phyloP scores from a whole-genome alignment of 805 yeast genomes.

The Maudiozyma barnettii region DNA sequence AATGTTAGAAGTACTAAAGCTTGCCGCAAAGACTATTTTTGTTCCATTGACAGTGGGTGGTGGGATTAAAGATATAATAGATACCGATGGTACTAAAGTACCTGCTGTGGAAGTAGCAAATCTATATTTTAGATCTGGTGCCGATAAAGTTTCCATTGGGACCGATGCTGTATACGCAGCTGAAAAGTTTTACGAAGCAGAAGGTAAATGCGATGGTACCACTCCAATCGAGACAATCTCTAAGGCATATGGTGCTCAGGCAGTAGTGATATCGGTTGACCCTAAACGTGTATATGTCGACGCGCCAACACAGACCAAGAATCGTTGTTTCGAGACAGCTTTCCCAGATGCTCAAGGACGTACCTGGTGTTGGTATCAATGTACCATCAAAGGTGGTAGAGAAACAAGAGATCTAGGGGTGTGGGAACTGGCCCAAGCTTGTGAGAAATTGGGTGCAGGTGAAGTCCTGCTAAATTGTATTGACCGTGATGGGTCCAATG shows the following conservation, averaged over 20 bases:
- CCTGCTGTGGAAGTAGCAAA: constrained; percentile 89
- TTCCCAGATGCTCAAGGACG: constrained; percentile 84
- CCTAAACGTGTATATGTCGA: constrained; percentile 78
- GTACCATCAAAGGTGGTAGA: constrained; percentile 95
- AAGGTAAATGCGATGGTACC: constrained; percentile 52
- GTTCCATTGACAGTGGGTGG: constrained; percentile 99
- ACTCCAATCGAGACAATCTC: constrained; percentile 93
- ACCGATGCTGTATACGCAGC: constrained; percentile 93
- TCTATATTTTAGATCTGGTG: constrained; percentile 89
- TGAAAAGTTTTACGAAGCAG: constrained; percentile 59
- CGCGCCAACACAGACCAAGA: constrained; percentile 47
- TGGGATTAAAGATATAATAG: constrained; percentile 85
- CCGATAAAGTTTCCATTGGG: constrained; percentile 97
- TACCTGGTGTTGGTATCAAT: constrained; percentile 84
- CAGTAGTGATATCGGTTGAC: constrained; percentile 97
- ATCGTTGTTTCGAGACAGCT: constrained; percentile 53
- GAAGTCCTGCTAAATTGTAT: constrained; percentile 89
- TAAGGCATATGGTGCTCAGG: constrained; percentile 87
- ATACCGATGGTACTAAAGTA: constrained; percentile 68
- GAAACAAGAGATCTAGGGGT: constrained; percentile 87
- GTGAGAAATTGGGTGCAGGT: constrained; percentile 93
- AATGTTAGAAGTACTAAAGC: constrained; percentile 79
- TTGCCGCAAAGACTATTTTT: constrained; percentile 81
- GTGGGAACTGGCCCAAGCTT: constrained; percentile 75
- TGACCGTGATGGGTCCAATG: constrained; percentile 93